A percentile compares a stretch with the other conserved stretches of the same genome.
These are phyloP conservation scores for Xylaria bambusicola DNA, from an alignment of 495 filamentous ascomycete genomes.

Conservation along the genomic window DNA sequence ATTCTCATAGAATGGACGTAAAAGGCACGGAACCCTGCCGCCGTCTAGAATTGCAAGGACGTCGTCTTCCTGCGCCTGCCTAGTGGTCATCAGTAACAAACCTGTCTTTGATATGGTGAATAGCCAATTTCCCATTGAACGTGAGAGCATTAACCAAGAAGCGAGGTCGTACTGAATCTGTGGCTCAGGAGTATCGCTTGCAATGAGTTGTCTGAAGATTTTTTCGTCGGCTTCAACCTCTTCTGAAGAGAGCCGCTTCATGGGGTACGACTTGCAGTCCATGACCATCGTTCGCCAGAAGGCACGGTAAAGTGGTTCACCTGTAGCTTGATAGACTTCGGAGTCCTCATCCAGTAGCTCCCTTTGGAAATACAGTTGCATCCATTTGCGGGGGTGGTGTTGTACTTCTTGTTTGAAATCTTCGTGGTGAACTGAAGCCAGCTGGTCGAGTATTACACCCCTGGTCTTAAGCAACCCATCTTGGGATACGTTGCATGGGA, in stretches of 20 bases:
- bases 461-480: not conserved
- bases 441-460: not conserved
- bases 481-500: constrained; percentile 2
- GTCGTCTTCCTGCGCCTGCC: constrained; percentile 10
- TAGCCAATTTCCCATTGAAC: constrained; percentile 1
- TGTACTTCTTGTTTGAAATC: not conserved
- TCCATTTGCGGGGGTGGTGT: not conserved
- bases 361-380: not conserved
- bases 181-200: too few species aligned
- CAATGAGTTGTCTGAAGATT: not conserved
- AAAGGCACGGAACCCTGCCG: constrained; percentile 22
- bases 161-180: not conserved
- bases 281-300: constrained; percentile 21
- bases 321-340: not conserved
- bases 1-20: not conserved
- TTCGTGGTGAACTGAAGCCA: not conserved
- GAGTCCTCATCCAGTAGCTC: not conserved
- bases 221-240: constrained; percentile 13
- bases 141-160: not conserved
- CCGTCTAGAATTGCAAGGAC: constrained; percentile 21
- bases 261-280: constrained; percentile 24
- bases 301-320: constrained; percentile 15
- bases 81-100: constrained; percentile 13
- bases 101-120: constrained; percentile 12
- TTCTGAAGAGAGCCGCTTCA: not conserved